Base-by-base conservation (phyloP, 148 eudicot species). In the Linanthus parryae region DNA sequence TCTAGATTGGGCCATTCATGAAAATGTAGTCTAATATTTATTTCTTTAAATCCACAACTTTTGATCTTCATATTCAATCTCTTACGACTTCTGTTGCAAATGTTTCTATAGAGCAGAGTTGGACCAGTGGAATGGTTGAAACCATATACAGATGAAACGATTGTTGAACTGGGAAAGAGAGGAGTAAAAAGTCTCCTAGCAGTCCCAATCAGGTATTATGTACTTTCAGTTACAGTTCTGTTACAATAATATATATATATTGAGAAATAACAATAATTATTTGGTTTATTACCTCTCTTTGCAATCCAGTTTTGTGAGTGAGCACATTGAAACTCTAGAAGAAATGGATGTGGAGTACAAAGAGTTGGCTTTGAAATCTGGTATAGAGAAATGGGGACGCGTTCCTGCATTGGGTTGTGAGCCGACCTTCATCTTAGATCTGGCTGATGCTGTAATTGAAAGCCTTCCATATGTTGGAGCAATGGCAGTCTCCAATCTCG, bases 51-150 rank as follows among this genome's bases (percentile, higher is more conserved):
- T n/a, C n/a, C n/a, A n/a, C n/a, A n/a, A n/a, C 37, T 21, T n/a
- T 21, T 28, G 44, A 46, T 58, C 55, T 7, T 52, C 39, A 28
- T 37, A 18, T 41, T 41, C 21, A 7, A 5, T 47, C 36, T 58
- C 5, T 20, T n/a, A 1, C 13, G 4, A 50, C 38, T 58, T 31
- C 52, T 19, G 21, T 50, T 65, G 14, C 56, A 31, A 38, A 60
- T 63, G 48, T 59, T 39, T 30, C 36, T 75, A 45, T 79, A 91
- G 98, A 91, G 98, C 74, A 81, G 98, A 69, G 98, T 91, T 64
- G 98, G 98, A 58, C 98, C 98, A 33, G 98, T 91, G 59, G 98
- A 91, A 58, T 91, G 98, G 98, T 69, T 91, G 73, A 91, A 86
- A 70, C 98, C 98, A 23, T 91, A 91, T 62, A 91, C 98, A 18